These are phyloP conservation scores for Vanderwaltozyma yarrowii DNA, from an alignment of 805 yeast species.

Conservation along the genomic window DNA sequence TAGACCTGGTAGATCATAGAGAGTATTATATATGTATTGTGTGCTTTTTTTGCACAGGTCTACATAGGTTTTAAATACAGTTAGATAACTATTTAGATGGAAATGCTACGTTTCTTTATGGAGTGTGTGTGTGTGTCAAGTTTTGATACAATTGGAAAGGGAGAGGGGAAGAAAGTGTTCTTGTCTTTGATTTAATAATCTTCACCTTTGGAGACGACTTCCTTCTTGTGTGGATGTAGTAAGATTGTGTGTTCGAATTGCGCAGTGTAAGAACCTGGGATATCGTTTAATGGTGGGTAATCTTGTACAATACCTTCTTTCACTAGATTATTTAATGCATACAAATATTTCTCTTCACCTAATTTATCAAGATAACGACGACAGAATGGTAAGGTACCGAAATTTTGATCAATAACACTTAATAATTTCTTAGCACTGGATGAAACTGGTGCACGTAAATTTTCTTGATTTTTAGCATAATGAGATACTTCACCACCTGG, in stretches of 20 bases:
- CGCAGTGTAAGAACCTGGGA: constrained; percentile 82
- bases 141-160: too few species aligned
- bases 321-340: constrained; percentile 78
- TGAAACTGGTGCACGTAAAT: constrained; percentile 32
- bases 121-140: too few species aligned
- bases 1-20: too few species aligned
- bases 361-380: constrained; percentile 85
- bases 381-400: constrained; percentile 95
- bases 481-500: constrained; percentile 91
- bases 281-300: constrained; percentile 86
- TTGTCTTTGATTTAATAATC: constrained; percentile 67
- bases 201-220: constrained; percentile 90
- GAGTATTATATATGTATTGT: too few species aligned
- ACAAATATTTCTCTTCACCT: constrained; percentile 84
- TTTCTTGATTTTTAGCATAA: constrained; percentile 57
- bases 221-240: constrained; percentile 84
- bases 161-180: too few species aligned
- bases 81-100: too few species aligned
- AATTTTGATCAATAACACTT: constrained; percentile 61
- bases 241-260: constrained; percentile 93
- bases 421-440: constrained; percentile 64
- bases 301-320: constrained; percentile 83
- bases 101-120: too few species aligned
- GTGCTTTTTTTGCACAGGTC: too few species aligned
- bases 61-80: too few species aligned